phyloP scores from a whole-genome alignment of 2,329 filamentous ascomycete species.

The Paecilomyces dactylethromorphus region DNA sequence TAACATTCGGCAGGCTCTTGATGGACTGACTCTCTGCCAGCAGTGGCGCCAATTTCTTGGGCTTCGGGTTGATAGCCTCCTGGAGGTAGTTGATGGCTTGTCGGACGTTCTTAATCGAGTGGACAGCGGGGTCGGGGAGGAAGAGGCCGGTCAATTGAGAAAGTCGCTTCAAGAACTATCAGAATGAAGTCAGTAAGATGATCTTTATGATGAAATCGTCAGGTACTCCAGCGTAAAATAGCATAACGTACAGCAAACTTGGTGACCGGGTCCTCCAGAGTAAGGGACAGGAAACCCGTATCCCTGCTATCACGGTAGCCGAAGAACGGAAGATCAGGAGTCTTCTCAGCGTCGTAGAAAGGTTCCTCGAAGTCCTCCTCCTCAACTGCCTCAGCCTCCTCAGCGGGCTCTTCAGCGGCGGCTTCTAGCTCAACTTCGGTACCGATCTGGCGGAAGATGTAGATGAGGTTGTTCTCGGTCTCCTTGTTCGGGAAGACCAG shows the following conservation, averaged over 20 bases:
- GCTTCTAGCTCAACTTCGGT: conserved; percentile 8
- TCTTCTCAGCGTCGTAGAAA: conserved; percentile 10
- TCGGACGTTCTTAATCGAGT: conserved; percentile 48
- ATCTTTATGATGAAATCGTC: background rate
- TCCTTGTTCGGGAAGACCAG: conserved; percentile 26
- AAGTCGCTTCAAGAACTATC: conserved; percentile 71
- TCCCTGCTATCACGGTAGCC: conserved; percentile 27
- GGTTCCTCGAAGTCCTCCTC: conserved; percentile 19
- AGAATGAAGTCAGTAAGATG: conserved; percentile 4
- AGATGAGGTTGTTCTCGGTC: conserved; percentile 23
- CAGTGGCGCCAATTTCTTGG: conserved; percentile 55
- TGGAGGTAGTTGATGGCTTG: conserved; percentile 49
- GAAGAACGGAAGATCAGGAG: conserved; percentile 9
- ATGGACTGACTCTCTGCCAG: conserved; percentile 46
- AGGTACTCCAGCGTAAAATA: background rate
- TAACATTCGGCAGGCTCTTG: conserved; percentile 60
- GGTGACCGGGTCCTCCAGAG: conserved; percentile 51
- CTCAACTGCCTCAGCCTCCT: conserved; percentile 12
- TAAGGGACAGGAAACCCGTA: conserved; percentile 51
- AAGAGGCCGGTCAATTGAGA: conserved; percentile 73
- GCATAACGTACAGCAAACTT: conserved; percentile 65
- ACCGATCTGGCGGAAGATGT: conserved; percentile 30
- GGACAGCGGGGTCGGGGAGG: conserved; percentile 64
- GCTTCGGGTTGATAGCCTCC: conserved; percentile 26
- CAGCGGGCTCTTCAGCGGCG: background rate